Evolutionary conservation across 495 filamentous ascomycete species (phyloP), one percentile per base, ranked within the genome.

Genomic region (Penicillium flavigenum): DNA sequence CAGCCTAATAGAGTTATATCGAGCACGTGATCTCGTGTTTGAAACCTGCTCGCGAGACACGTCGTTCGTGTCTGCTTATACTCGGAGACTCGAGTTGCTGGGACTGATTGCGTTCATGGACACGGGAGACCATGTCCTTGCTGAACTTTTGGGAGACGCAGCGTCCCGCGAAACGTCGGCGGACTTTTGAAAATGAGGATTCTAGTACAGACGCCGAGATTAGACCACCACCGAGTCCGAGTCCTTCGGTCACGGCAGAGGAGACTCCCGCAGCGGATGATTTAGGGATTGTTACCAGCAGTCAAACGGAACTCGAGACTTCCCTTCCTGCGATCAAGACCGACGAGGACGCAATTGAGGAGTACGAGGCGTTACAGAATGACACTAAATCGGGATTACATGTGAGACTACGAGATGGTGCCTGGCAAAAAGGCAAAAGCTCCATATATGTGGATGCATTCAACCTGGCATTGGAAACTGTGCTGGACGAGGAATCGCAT

Each of bases 381-480:
- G 74, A 67, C 16, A 61, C 61, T 11, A 60, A 75, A 17, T 56
- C 68, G 9, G 68, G 64, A 10, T 48, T 82, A 5, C 71, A 83
- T 53, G 73, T 72, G 46, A 76, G 83, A 14, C 57, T 87, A 43
- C 77, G 75, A 39, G 72, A 82, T 62, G 69, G 79, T 6, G 81
- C 77, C 60, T 88, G 85, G 85, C 65, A 79, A 24, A 79, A 75
- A 47, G 85, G 85, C 4, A 83, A 78, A 65, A 96, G 86, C 62
- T 98, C 94, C 5, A 92, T 98, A 52, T 98, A 98, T 63, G 91
- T 97, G 16, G 93, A 98, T 72, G 94, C 93, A 19, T 98, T 98
- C 80, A 96, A 96, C 70, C 75, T 97, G 16, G 91, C 92, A 17
- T 78, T 98, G 43, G 86, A 92, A 57, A 98, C 91, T 3, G 93